Base-by-base conservation (phyloP, 495 filamentous ascomycete species). In the Trichoderma orchidacearum region DNA sequence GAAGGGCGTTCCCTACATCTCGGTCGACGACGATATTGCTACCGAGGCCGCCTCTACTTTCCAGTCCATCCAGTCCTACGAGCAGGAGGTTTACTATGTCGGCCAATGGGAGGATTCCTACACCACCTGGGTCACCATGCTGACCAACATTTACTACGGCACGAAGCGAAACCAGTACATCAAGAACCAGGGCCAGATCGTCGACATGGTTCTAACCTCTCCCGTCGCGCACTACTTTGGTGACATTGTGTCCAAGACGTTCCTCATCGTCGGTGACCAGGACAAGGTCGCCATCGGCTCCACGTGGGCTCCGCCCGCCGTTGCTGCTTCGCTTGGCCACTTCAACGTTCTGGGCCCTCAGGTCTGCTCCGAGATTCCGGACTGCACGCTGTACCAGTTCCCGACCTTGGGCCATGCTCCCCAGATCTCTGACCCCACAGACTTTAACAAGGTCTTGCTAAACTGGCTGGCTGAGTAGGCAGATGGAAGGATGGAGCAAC, bases 221-320 rank as follows among this genome's bases (percentile, higher is more conserved):
- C 72, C 73, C 3, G 66, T 74, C 30, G 60, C 70, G n/a, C 70
- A 77, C 41, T 73, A 75, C 45, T 70, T 75, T 28, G 59, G 60
- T 0, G 34, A 63, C 55, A 51, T 76, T 50, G 63, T 62, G 51
- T 55, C 66, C 23, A 61, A 56, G 30, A 71, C 70, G 9, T 62
- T 75, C 31, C 32, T 77, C 31, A 23, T 75, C 18, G 57, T 75
- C 48, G 74, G 74, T 0, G 64, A 66, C 15, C 66, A 65, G 56
- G 72, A 75, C 54, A 72, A 63, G 50, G 74, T 72, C 1, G 74
- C 72, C 17, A 67, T 77, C 56, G 74, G 72, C 0, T 73, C 72
- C 56, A 64, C 67, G 57, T 75, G 72, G 74, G 65, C 70, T n/a
- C 70, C 71, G 0, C 65, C 68, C 0, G 68, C 66, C 0, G 68